These are phyloP conservation scores for Penicillium concentricum DNA, from an alignment of 2,329 filamentous ascomycete species.

Conservation along the genomic window DNA sequence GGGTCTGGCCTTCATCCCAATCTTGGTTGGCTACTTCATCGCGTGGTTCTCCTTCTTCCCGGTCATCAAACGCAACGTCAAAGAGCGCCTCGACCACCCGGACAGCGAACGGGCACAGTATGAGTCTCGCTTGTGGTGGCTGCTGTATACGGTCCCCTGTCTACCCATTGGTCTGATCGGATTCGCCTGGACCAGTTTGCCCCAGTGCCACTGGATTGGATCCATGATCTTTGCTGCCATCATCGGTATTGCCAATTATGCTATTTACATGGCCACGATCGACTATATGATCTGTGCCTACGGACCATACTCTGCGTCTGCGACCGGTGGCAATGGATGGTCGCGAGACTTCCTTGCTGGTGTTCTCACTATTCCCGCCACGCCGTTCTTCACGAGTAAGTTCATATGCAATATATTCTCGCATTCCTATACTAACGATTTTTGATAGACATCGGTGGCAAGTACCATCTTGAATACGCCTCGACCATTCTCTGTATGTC, in stretches of 20 bases:
- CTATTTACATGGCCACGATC: conserved; percentile 66
- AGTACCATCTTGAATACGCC: conserved; percentile 58
- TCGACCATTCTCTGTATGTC: conserved; percentile 57
- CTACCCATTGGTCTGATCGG: conserved; percentile 62
- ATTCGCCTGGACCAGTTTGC: conserved; percentile 61
- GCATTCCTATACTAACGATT: conserved; percentile 2
- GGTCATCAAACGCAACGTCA: conserved; percentile 51
- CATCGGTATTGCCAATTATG: conserved; percentile 63
- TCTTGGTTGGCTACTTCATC: conserved; percentile 60
- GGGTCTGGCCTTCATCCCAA: conserved; percentile 56
- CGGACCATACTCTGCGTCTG: conserved; percentile 64
- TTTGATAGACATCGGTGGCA: conserved; percentile 52
- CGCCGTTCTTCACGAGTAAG: conserved; percentile 49
- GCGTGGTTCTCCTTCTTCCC: conserved; percentile 59
- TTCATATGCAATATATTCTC: background rate
- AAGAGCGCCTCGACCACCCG: conserved; percentile 48
- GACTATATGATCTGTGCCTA: conserved; percentile 69
- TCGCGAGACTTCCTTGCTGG: conserved; percentile 65
- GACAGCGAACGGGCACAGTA: conserved; percentile 61
- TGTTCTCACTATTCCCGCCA: conserved; percentile 60
- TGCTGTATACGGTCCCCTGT: conserved; percentile 60
- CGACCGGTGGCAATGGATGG: conserved; percentile 67
- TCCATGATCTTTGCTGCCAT: conserved; percentile 60
- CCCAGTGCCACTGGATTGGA: conserved; percentile 60
- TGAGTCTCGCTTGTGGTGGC: conserved; percentile 60